These are phyloP conservation scores for Amanita exitialis DNA, from an alignment of 768 basidiomycete species.

Conservation along the genomic window DNA sequence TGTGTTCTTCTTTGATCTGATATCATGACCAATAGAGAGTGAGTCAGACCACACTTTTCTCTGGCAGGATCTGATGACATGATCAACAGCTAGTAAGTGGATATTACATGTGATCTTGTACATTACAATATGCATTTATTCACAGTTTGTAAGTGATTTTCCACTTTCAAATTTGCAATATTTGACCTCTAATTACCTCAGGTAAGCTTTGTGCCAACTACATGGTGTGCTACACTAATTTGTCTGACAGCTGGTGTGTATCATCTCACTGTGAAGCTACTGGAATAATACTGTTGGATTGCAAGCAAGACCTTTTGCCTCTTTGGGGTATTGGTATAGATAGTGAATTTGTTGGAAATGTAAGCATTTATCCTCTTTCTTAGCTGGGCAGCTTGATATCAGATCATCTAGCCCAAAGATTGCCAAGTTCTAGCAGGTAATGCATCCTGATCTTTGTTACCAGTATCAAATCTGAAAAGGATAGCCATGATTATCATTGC, in stretches of 20 bases:
- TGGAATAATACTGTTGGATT: too few relatives aligned
- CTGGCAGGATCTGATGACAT: too few relatives aligned
- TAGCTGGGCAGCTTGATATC: too few relatives aligned
- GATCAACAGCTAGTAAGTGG: background rate
- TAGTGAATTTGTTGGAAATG: too few relatives aligned
- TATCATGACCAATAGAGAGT: background rate
- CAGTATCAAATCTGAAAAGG: background rate
- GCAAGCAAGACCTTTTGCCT: too few relatives aligned
- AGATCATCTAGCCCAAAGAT: background rate
- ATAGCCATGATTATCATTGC: background rate
- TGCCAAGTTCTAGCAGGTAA: background rate
- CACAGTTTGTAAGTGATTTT: background rate
- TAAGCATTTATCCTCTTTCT: too few relatives aligned
- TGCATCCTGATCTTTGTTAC: background rate
- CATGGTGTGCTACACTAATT: too few relatives aligned
- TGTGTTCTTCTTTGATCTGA: background rate
- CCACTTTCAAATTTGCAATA: background rate
- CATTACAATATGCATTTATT: background rate
- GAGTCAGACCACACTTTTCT: background rate
- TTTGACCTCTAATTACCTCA: too few relatives aligned
- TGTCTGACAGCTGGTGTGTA: too few relatives aligned
- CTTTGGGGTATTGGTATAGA: too few relatives aligned
- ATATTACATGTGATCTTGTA: background rate
- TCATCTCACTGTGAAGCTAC: too few relatives aligned
- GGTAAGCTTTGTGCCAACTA: too few relatives aligned